Percentiles rank a stretch among this genome's conserved stretches.
phyloP scores from a whole-genome alignment of 108 stramenopile genomes.

The Seminavis robusta region DNA sequence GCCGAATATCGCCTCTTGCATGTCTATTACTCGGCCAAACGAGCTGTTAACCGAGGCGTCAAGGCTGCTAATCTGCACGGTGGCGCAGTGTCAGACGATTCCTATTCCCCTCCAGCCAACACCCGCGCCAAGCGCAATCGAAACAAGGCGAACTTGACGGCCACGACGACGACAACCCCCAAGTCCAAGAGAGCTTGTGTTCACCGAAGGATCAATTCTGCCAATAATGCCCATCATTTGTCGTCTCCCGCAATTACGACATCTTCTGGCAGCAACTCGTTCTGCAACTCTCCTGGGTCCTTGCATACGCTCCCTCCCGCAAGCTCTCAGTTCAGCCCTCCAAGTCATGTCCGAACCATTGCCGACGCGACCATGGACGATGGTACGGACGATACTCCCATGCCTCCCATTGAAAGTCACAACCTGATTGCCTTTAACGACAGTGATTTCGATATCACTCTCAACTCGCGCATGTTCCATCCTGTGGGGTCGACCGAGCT shows the following conservation, averaged over 20 bases:
- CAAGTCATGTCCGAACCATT: neutral
- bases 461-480: neutral
- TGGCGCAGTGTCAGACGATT: neutral
- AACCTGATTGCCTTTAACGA: neutral
- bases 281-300: neutral
- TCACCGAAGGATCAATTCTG: neutral
- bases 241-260: neutral
- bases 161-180: slow-evolving; percentile 1
- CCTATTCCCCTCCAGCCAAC: neutral
- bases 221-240: neutral
- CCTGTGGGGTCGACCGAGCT: neutral
- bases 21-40: slow-evolving; percentile 75
- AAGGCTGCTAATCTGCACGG: neutral
- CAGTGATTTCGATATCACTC: neutral
- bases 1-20: slow-evolving; percentile 63
- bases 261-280: neutral
- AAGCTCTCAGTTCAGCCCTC: neutral
- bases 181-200: neutral
- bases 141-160: neutral
- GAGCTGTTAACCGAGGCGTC: slow-evolving; percentile 36
- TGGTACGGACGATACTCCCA: neutral
- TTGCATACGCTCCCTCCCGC: neutral
- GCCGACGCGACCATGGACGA: neutral
- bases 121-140: neutral
- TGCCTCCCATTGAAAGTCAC: neutral